phyloP scores from a whole-genome alignment of 1,139 yeast species.

The Waltiozyma sp. region DNA sequence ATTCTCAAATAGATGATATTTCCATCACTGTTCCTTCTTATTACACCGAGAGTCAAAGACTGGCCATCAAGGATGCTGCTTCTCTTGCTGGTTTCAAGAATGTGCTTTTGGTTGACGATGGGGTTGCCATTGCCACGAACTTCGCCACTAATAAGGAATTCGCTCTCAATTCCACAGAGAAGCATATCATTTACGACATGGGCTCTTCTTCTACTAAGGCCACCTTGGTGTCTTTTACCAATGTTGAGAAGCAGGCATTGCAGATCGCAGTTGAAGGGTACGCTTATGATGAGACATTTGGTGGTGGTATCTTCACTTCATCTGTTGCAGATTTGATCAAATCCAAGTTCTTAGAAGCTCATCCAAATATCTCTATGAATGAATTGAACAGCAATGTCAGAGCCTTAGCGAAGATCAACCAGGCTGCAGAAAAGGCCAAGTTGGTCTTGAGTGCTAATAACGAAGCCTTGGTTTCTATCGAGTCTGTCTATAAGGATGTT shows the following conservation, averaged over 20 bases:
- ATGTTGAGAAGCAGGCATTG: conserved; percentile 28
- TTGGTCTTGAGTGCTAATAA: conserved; percentile 75
- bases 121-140: conserved; percentile 80
- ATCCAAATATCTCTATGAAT: conserved; percentile 25
- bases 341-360: conserved; percentile 39
- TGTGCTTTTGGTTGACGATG: conserved; percentile 74
- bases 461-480: conserved; percentile 66
- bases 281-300: conserved; percentile 53
- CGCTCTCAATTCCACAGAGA: conserved; percentile 34
- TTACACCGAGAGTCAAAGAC: conserved; percentile 54
- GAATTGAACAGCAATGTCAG: conserved; percentile 40
- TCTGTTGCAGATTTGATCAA: conserved; percentile 50
- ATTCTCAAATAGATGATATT: conserved; percentile 42
- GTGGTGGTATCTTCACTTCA: conserved; percentile 67
- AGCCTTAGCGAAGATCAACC: conserved; percentile 58
- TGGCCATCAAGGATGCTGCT: conserved; percentile 64
- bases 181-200: conserved; percentile 73
- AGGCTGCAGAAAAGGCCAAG: conserved; percentile 83
- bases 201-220: conserved; percentile 93
- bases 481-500: conserved; percentile 54
- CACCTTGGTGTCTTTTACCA: conserved; percentile 58
- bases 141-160: conserved; percentile 35
- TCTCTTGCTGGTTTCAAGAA: conserved; percentile 58
- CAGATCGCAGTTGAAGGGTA: conserved; percentile 58
- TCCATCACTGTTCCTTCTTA: conserved; percentile 73